phyloP scores from a whole-genome alignment of 345 rosid genomes.

The Gossypium raimondii region DNA sequence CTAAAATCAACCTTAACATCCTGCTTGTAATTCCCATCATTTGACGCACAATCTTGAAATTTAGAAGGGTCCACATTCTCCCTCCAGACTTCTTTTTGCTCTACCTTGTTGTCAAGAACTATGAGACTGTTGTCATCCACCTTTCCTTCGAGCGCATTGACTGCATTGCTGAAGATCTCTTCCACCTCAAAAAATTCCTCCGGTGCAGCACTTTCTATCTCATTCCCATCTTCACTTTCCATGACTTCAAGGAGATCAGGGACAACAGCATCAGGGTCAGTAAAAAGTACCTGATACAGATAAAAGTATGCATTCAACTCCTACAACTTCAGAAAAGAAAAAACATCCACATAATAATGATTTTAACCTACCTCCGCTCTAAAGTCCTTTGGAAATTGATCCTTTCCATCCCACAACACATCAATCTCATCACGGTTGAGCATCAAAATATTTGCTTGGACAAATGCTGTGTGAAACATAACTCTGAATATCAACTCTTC shows the following conservation, averaged over 20 bases:
- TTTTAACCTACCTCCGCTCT: constrained; percentile 78
- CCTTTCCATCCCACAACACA: constrained; percentile 82
- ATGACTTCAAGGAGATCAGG: constrained; percentile 47
- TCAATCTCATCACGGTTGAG: constrained; percentile 79
- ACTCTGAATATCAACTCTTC: constrained; percentile 85
- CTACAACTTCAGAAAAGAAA: constrained; percentile 34
- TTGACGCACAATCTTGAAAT: constrained; percentile 69
- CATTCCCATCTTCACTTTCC: constrained; percentile 59
- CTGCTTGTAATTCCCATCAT: constrained; percentile 53
- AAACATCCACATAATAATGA: constrained; percentile 23
- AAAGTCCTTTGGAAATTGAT: constrained; percentile 68
- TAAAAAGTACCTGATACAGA: constrained; percentile 85
- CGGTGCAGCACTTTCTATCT: constrained; percentile 64
- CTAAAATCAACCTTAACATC: constrained; percentile 42
- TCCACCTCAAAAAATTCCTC: constrained; percentile 98
- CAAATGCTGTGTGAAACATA: constrained; percentile 93
- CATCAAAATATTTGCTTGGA: constrained; percentile 66
- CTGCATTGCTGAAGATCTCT: constrained; percentile 77
- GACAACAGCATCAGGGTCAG: constrained; percentile 65
- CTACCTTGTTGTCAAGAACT: constrained; percentile 31
- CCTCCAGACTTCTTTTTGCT: constrained; percentile 55
- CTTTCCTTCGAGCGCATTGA: constrained; percentile 60
- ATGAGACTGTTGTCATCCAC: constrained; percentile 35
- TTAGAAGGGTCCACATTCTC: constrained; percentile 64
- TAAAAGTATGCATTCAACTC: constrained; percentile 66